Conservation (phyloP, 1,284 basidiomycete species). For the Irpex lacteus region DNA sequence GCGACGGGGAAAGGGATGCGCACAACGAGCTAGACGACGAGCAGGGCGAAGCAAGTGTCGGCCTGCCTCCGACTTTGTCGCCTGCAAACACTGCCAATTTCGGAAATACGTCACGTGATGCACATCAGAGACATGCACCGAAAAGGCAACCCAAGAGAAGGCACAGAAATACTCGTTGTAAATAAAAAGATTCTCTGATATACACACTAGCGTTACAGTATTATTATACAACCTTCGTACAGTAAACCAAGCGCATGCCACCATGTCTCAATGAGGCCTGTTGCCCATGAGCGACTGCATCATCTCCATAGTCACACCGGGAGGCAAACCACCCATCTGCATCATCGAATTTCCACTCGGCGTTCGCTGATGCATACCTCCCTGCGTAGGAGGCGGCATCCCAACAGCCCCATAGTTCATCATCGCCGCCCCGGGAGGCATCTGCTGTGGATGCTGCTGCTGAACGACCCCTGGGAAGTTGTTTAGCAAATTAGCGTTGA, state of each 20-base stretch:
- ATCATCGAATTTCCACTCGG: constrained; percentile 20
- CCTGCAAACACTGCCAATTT: constrained; percentile 5
- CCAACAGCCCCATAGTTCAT: constrained; percentile 17
- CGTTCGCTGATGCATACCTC: constrained; percentile 21
- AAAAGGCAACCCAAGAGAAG: too few relatives aligned
- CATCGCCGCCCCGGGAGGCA: not conserved
- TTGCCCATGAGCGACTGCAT: constrained; percentile 59
- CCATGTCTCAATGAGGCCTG: constrained; percentile 29
- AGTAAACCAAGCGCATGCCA: not conserved
- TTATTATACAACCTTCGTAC: not conserved
- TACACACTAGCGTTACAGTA: not conserved
- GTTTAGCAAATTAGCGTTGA: not conserved
- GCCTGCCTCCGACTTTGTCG: constrained; percentile 1
- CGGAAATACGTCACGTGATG: constrained; percentile 2
- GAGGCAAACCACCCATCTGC: constrained; percentile 1
- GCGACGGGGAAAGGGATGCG: constrained; percentile 1
- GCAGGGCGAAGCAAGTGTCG: not conserved
- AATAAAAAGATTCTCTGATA: too few relatives aligned
- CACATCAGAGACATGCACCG: not conserved
- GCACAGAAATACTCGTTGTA: too few relatives aligned
- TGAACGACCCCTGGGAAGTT: not conserved
- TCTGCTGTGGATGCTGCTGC: not conserved
- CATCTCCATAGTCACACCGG: constrained; percentile 48
- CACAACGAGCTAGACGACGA: constrained; percentile 14
- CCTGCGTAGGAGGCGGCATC: constrained; percentile 5